Conservation (phyloP, 352 stramenopile species). For the Phytophthora rubi region DNA sequence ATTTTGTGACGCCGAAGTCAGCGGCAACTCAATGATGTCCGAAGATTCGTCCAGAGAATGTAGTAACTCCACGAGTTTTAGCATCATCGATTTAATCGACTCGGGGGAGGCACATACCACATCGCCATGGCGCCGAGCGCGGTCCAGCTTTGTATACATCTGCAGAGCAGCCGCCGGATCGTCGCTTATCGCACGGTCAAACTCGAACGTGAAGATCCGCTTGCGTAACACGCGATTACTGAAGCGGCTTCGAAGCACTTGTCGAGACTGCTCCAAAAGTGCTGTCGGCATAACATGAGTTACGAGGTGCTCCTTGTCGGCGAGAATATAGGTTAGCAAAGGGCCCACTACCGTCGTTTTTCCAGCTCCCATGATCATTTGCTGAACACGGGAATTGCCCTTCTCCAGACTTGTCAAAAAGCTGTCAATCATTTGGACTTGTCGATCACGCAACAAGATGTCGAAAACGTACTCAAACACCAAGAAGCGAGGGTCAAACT, state of each 20-base stretch:
- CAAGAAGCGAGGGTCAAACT: constrained; percentile 97
- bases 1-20: constrained; percentile 73
- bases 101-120: constrained; percentile 99
- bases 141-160: constrained; percentile 88
- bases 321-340: constrained; percentile 97
- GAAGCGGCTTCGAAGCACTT: constrained; percentile 98
- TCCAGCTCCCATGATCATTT: constrained; percentile 99
- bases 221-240: constrained; percentile 96
- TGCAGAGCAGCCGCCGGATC: constrained; percentile 63
- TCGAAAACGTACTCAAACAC: constrained; percentile 99
- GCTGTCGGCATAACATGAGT: constrained; percentile 98
- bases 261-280: constrained; percentile 98
- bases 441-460: constrained; percentile 96
- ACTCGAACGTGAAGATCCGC: constrained; percentile 99
- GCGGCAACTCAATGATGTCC: constrained; percentile 68
- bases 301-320: constrained; percentile 95
- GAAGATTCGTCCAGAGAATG: constrained; percentile 90
- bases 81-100: constrained; percentile 99
- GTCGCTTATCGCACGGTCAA: constrained; percentile 95
- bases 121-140: constrained; percentile 89
- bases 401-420: constrained; percentile 92
- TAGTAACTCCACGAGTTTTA: constrained; percentile 97
- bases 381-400: constrained; percentile 86
- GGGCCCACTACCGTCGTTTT: constrained; percentile 99
- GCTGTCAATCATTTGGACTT: constrained; percentile 99